Base-by-base conservation (phyloP, 208 protist genomes). In the Wallacemonas sp. region DNA sequence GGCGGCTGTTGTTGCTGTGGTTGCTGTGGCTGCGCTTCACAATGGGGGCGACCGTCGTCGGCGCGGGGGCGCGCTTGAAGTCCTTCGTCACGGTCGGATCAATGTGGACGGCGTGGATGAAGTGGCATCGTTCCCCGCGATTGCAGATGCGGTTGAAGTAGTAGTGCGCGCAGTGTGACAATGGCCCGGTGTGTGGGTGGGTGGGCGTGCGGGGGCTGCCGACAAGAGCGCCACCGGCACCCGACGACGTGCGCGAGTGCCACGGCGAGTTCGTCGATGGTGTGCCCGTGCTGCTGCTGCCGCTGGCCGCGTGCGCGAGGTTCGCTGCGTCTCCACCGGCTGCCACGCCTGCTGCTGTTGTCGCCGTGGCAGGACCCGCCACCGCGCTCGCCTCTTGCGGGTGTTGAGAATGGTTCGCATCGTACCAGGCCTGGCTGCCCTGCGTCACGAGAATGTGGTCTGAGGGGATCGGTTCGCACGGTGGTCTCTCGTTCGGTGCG, bases 111-210 rank as follows among this genome's bases (percentile, higher is more conserved):
- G 80, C 68, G 72, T 95, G 89, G 32, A 95, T 81, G 44, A 90
- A 92, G 72, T 83, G 81, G 66, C 89, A 89, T 49, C 72, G 63
- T 73, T 84, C 81, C 24, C 83, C 86, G n/a, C 78, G 80, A 62
- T 88, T 83, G 82, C 89, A 95, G 62, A 93, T 84, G 39, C 82
- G 78, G 65, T 95, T 90, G 73, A 89, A 91, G 74, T 88, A 92
- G 70, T 91, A 95, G 44, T 95, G 86, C 17, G 89, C 81, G 70
- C 89, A 95, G 77, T 91, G 89, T 21, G 81, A 85, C 44, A 89
- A 77, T 12, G 80, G 76, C 17, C 66, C 48, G 2, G 23, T 1
- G 19, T 47, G n/a, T 2, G 3, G 24, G 3, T 8, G 46, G 16
- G 30, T 5, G 16, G 30, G 19, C 54, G 54, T 41, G 26, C 14